These are phyloP conservation scores for Boletales sp. DNA, from an alignment of 768 basidiomycete genomes.

Conservation along the genomic window DNA sequence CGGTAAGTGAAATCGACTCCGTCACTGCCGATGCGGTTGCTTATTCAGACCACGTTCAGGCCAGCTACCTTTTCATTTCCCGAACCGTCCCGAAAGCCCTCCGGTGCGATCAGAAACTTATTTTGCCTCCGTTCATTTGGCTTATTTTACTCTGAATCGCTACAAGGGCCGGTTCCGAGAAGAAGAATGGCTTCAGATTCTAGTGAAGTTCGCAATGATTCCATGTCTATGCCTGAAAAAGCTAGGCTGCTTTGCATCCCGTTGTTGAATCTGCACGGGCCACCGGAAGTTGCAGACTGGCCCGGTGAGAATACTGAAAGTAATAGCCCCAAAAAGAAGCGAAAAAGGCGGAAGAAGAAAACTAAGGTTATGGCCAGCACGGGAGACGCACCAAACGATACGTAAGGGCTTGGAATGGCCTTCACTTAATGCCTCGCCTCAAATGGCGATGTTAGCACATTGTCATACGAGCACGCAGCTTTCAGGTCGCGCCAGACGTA, in stretches of 20 bases:
- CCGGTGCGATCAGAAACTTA: constrained; percentile 17
- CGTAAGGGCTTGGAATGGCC: constrained; percentile 6
- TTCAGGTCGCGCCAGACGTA: too few relatives aligned
- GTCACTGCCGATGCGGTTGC: constrained; percentile 1
- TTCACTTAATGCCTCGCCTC: not conserved
- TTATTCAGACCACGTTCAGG: constrained; percentile 6
- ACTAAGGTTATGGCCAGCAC: constrained; percentile 27
- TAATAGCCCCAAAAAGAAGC: constrained; percentile 48
- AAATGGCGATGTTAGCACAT: constrained; percentile 1
- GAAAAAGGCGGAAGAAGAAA: constrained; percentile 52
- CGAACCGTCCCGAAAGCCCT: constrained; percentile 3
- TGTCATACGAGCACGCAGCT: not conserved
- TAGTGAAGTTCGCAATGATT: constrained; percentile 4
- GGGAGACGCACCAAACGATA: constrained; percentile 7
- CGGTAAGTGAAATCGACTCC: not conserved
- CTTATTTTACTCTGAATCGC: constrained; percentile 12
- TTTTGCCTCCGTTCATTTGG: constrained; percentile 4
- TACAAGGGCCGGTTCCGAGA: constrained; percentile 16
- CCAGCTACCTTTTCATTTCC: not conserved
- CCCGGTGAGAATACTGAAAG: constrained; percentile 12
- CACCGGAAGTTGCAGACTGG: constrained; percentile 29
- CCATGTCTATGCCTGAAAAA: constrained; percentile 8
- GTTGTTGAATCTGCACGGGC: constrained; percentile 55
- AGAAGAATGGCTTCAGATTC: not conserved
- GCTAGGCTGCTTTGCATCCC: constrained; percentile 29